phyloP scores from a whole-genome alignment of 768 basidiomycete genomes.

The Phylloporus arenicola region DNA sequence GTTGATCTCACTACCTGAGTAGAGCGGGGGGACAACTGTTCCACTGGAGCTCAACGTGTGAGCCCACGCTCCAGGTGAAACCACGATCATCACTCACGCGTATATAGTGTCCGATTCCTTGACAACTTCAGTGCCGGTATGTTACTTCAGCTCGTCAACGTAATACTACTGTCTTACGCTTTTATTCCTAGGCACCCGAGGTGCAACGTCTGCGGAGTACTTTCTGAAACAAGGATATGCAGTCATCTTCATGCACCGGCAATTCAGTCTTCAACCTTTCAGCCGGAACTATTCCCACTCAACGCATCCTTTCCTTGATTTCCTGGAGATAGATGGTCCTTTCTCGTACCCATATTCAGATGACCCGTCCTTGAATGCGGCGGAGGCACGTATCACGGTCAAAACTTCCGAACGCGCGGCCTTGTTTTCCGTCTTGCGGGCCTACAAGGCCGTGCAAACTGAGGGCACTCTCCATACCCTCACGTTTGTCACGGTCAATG shows the following conservation, averaged over 20 bases:
- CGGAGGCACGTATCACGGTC: constrained; percentile 54
- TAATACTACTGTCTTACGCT: background rate
- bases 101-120: constrained; percentile 84
- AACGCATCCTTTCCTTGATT: constrained; percentile 95
- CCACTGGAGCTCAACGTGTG: constrained; percentile 98
- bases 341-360: constrained; percentile 19
- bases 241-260: constrained; percentile 97
- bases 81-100: constrained; percentile 14
- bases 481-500: constrained; percentile 90
- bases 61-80: constrained; percentile 34
- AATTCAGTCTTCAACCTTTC: constrained; percentile 97
- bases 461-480: constrained; percentile 76
- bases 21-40: constrained; percentile 99
- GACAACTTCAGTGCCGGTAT: constrained; percentile 97
- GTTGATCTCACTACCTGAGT: constrained; percentile 11
- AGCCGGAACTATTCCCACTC: constrained; percentile 97
- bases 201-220: constrained; percentile 97
- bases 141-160: constrained; percentile 16
- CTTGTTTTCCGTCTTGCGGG: constrained; percentile 65
- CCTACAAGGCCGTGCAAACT: constrained; percentile 76
- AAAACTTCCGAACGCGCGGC: constrained; percentile 56
- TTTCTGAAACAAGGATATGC: constrained; percentile 92
- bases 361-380: constrained; percentile 26
- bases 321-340: constrained; percentile 61
- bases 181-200: constrained; percentile 69